A percentile compares a stretch with the other conserved stretches of the same genome.
phyloP scores from a whole-genome alignment of 2,329 filamentous ascomycete species.

The Lecanicillium sp. region DNA sequence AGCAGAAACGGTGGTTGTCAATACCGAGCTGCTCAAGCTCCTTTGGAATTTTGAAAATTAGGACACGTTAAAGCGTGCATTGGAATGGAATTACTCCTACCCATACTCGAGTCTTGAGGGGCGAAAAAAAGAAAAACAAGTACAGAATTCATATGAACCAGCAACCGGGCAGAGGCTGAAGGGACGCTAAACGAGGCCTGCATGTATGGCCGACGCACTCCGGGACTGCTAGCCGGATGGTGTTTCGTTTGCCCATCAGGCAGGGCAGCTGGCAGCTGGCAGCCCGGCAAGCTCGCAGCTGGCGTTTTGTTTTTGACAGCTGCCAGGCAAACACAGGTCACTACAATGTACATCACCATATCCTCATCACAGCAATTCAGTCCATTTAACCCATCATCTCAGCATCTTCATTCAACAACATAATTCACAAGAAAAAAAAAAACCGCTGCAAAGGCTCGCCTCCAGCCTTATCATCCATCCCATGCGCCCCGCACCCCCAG shows the following conservation, averaged over 20 bases:
- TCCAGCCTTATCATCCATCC: slow-evolving; percentile 4
- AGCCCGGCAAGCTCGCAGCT: neutral
- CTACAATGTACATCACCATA: neutral
- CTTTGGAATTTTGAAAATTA: too few species aligned
- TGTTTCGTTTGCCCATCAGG: too few species aligned
- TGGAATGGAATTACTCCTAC: too few species aligned
- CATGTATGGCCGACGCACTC: neutral
- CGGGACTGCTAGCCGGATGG: slow-evolving; percentile 2
- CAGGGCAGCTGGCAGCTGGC: neutral
- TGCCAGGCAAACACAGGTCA: too few species aligned
- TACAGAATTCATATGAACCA: neutral
- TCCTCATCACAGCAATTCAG: neutral
- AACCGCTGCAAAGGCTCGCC: neutral
- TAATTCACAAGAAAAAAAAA: neutral
- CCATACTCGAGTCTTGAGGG: too few species aligned
- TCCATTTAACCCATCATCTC: too few species aligned
- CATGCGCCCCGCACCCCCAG: slow-evolving; percentile 1
- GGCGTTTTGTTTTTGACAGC: too few species aligned
- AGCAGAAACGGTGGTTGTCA: too few species aligned
- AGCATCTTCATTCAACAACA: too few species aligned
- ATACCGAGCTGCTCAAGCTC: too few species aligned
- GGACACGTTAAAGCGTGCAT: too few species aligned
- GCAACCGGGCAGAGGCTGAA: neutral
- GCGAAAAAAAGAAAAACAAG: too few species aligned
- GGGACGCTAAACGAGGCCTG: neutral